Evolutionary conservation across 1,284 basidiomycete species (phyloP), one percentile per base, ranked within the genome.

Genomic region (Wallemia mellicola): DNA sequence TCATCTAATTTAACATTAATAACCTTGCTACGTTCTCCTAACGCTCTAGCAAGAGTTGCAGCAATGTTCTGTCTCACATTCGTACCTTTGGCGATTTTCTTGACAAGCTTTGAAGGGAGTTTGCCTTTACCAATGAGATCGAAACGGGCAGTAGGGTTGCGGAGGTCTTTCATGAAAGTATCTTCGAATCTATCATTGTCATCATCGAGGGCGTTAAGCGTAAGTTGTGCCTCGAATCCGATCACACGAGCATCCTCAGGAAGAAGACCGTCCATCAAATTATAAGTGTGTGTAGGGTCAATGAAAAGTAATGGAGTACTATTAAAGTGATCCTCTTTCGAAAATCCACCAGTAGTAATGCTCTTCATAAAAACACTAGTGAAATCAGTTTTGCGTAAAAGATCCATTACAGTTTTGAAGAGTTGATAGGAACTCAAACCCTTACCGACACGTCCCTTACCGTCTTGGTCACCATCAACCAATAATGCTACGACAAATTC

Each of bases 381-480:
- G 61, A 84, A 85, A 62, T 86, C 77, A 63, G 82, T 80, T 64
- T 79, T 78, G 1, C 80, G 84, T 86, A 89, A 68, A 66, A 86
- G 81, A 66, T 86, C 83, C 62, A 91, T 68, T 1, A 79, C 79
- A 57, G 82, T 84, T 62, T 82, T 78, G 70, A 89, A 87, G 28
- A 88, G 71, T 67, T 89, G 87, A 69, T 88, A 89, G 30, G 83
- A 85, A 64, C 83, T 87, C 65, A 88, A 69, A 0, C 83, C 82
- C 60, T 76, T 77, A 19, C 81, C 81, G 1, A 85, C 60, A 58
- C 28, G 67, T 69, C 22, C 22, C 14, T 25, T 64, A 58, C 64
- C 68, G 28, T 66, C 65, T 61, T 82, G 79, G 61, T 83, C 82
- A 9, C 87, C 87, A 26, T 73, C 68, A 17, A 88, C 73, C 27